A percentile compares a stretch with the other conserved stretches of the same genome.
These are phyloP conservation scores for Lophiotrema nucula DNA, from an alignment of 495 filamentous ascomycete species.

Conservation along the genomic window DNA sequence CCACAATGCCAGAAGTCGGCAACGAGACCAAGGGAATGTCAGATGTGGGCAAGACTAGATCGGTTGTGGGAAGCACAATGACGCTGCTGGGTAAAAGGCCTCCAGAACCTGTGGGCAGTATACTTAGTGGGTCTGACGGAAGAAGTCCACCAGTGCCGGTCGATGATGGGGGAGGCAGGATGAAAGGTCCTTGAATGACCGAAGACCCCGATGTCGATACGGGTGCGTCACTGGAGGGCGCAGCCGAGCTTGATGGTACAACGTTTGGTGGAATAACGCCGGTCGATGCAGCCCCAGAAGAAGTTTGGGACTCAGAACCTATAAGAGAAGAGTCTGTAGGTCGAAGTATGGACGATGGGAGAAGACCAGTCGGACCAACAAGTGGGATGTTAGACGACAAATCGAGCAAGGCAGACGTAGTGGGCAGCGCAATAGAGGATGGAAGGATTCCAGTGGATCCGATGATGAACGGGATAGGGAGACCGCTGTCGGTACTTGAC, in stretches of 20 bases:
- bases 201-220: neutral
- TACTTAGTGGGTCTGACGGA: neutral
- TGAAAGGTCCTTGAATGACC: conserved; percentile 11
- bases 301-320: neutral
- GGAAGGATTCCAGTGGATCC: conserved; percentile 15
- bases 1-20: conserved; percentile 26
- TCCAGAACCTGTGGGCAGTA: neutral
- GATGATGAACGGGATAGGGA: neutral
- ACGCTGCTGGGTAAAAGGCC: neutral
- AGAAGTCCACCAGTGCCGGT: neutral
- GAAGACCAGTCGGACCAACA: conserved; percentile 16
- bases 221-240: neutral
- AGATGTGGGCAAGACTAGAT: conserved; percentile 4
- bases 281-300: conserved; percentile 7
- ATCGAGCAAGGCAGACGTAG: neutral
- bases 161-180: neutral
- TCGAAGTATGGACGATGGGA: conserved; percentile 14
- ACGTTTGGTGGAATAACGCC: conserved; percentile 5
- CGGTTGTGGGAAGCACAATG: neutral
- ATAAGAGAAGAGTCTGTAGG: neutral
- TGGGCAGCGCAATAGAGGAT: too few species aligned
- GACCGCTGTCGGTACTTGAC: neutral
- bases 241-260: conserved; percentile 2
- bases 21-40: neutral
- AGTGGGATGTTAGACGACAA: conserved; percentile 1